phyloP scores from a whole-genome alignment of 2,329 filamentous ascomycete species.

The Hymenoscyphus fructigenus region DNA sequence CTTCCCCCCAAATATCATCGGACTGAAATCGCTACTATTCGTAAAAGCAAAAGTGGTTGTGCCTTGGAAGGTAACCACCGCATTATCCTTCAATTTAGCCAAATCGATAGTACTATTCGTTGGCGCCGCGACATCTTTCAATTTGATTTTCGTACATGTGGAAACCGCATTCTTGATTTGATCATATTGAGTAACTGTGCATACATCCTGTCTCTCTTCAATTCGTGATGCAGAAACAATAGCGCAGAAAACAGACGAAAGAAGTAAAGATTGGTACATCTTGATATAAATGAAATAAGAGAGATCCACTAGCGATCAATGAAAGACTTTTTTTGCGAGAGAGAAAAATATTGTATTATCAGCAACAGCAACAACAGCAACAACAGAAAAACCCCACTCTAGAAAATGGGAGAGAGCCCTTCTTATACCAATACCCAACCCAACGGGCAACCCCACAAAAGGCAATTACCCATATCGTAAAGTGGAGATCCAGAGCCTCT shows the following conservation, averaged over 20 bases:
- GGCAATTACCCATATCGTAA: neutral
- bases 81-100: conserved; percentile 49
- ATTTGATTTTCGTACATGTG: conserved; percentile 53
- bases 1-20: conserved; percentile 53
- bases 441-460: neutral
- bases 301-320: neutral
- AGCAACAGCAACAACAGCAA: neutral
- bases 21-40: conserved; percentile 27
- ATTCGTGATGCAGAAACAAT: neutral
- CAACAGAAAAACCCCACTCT: neutral
- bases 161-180: conserved; percentile 48
- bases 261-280: neutral
- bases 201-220: neutral
- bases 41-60: conserved; percentile 46
- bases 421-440: neutral
- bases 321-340: neutral
- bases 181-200: conserved; percentile 38
- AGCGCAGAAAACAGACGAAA: neutral
- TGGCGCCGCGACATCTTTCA: conserved; percentile 57
- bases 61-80: conserved; percentile 60
- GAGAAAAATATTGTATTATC: neutral
- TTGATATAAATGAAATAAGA: neutral
- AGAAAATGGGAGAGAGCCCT: neutral
- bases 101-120: conserved; percentile 57
- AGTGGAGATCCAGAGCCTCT: no score